A percentile compares a stretch with the other conserved stretches of the same genome.
These are phyloP conservation scores for Diplodia seriata DNA, from an alignment of 2,329 filamentous ascomycete species.

Conservation along the genomic window DNA sequence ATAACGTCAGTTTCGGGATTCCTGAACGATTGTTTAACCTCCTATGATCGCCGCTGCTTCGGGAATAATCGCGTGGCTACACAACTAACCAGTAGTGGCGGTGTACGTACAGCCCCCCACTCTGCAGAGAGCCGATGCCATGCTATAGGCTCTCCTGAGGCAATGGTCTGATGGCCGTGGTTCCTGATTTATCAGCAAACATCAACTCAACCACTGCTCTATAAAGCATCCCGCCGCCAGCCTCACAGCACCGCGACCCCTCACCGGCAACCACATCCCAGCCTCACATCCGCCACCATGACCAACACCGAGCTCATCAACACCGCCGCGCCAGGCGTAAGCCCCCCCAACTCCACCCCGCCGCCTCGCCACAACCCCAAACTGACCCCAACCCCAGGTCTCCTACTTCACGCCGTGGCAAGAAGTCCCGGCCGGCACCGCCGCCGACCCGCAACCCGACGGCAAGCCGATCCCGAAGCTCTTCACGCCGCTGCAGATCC, in stretches of 20 bases:
- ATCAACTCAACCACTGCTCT: neutral
- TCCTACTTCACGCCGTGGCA: constrained; percentile 59
- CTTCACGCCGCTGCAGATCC: constrained; percentile 64
- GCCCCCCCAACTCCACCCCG: neutral
- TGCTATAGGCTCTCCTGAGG: constrained; percentile 2
- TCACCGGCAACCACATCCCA: neutral
- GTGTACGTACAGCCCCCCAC: neutral
- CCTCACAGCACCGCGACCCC: neutral
- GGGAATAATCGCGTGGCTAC: neutral
- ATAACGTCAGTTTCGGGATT: neutral
- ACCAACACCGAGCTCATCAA: constrained; percentile 11
- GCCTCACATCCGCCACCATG: neutral
- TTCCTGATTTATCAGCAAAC: constrained; percentile 22
- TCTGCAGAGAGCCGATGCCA: neutral
- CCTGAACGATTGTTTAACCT: neutral
- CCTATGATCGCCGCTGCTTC: neutral
- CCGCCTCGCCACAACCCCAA: neutral
- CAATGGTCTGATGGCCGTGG: constrained; percentile 14
- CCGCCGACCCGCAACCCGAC: constrained; percentile 55
- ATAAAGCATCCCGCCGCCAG: neutral
- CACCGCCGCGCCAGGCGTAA: constrained; percentile 8
- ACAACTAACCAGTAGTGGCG: neutral
- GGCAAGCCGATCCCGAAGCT: constrained; percentile 62
- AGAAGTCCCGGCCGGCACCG: constrained; percentile 55
- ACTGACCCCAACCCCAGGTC: constrained; percentile 38